Percentiles rank a stretch among this genome's conserved stretches.
Conservation (phyloP, 2,329 filamentous ascomycete species). For the Botrytis paeoniae region DNA sequence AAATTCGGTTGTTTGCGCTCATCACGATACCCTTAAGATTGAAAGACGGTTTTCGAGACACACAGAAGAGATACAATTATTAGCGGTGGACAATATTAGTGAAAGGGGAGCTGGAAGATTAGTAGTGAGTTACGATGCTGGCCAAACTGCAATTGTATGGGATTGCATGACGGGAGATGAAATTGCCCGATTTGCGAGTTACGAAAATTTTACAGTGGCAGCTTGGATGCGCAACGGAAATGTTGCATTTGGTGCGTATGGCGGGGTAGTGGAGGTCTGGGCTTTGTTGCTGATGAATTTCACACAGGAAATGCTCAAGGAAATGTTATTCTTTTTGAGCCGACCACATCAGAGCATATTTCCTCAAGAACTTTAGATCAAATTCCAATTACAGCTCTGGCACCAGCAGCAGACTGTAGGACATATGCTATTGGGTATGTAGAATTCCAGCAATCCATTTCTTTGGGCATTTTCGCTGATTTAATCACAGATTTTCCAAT, state of each 20-base stretch:
- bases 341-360: constrained; percentile 86
- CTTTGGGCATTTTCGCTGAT: constrained; percentile 23
- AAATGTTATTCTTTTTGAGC: constrained; percentile 92
- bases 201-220: constrained; percentile 79
- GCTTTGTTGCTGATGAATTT: constrained; percentile 23
- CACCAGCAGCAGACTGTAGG: constrained; percentile 82
- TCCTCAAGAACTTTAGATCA: constrained; percentile 86
- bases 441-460: background rate
- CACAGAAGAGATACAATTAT: constrained; percentile 75
- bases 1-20: constrained; percentile 77
- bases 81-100: constrained; percentile 88
- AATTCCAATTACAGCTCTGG: constrained; percentile 90
- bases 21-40: constrained; percentile 88
- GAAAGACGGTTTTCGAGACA: constrained; percentile 84
- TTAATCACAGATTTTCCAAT: constrained; percentile 73
- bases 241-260: constrained; percentile 80
- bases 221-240: constrained; percentile 97
- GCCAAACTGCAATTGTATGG: constrained; percentile 94
- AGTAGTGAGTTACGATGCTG: constrained; percentile 88
- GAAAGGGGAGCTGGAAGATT: constrained; percentile 79
- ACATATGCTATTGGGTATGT: constrained; percentile 91
- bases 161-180: constrained; percentile 90
- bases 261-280: constrained; percentile 11
- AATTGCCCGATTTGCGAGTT: constrained; percentile 86
- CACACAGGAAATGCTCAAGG: constrained; percentile 85